Base-by-base conservation (phyloP, 1,139 yeast species). In the Debaryomyces subglobosus region DNA sequence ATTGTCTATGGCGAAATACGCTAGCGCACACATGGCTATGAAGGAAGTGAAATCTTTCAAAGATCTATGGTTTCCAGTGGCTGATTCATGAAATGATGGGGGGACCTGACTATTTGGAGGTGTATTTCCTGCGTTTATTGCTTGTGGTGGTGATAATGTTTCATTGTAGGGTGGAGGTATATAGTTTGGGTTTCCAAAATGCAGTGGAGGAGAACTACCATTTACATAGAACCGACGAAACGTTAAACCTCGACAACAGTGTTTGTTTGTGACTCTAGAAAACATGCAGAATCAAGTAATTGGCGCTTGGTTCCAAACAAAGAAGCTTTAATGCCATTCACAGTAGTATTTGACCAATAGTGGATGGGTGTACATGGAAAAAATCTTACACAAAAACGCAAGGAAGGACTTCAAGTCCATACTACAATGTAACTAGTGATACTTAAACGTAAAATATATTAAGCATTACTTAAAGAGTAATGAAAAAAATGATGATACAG, bases 1-100 rank as follows among this genome's bases (percentile, higher is more conserved):
- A 56, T 78, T 80, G 56, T 81, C 85, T 5, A 81, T 55, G 1
- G 85, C 84, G 42, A 81, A 65, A 55, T 77, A 81, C 0, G 79
- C 70, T 39, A 75, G 60, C 2, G 72, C 67, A 35, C 67, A 58
- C 67, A 71, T 68, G 2, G 76, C 77, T n/a, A 74, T 45, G 20
- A 74, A 58, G 2, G 71, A 58, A 1, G 73, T 58, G 18, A 74
- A 49, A 40, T 74, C 79, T 44, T 61, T 62, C 8, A 71, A 20
- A 7, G 44, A 30, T 9, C 39, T 40, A 7, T 47, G 49, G 21
- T 32, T 30, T 20, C 23, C 37, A 18, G 23, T 12, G 1, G 38
- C 21, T 6, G 30, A 13, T 10, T 45, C 38, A 4, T 40, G 23
- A 20, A 42, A 43, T 5, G 48, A 30, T 5, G 44, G 35, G 12